Base-by-base conservation (phyloP, 306 rosid species). In the Pyrus betulifolia region DNA sequence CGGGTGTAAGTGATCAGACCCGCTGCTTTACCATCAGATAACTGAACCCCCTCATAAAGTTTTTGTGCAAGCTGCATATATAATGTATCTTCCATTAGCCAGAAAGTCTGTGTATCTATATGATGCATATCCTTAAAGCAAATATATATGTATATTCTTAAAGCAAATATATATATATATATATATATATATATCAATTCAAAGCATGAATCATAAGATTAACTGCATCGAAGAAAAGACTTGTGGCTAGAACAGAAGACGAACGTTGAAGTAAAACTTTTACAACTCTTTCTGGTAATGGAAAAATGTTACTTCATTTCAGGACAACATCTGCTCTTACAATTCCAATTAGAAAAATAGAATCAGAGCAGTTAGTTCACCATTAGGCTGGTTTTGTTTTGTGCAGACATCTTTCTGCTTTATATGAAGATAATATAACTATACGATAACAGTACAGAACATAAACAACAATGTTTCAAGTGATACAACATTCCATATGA, bases 1-100 rank as follows among this genome's bases (percentile, higher is more conserved):
- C 97, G 87, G 69, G 71, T 85, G 78, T 90, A 95, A 63, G 99
- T 92, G 84, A 91, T 95, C 84, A 95, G 74, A 80, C 99, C 99
- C 44, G 78, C 88, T 55, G 97, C 89, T 31, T 65, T 81, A 64
- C 96, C 96, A 75, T 89, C 89, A 60, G 93, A 80, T 44, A 95
- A 88, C 69, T 95, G 97, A 82, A 95, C 85, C 72, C 99, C 98
- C 82, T 95, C 99, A 12, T 95, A 95, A 66, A 95, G 98, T 82
- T 92, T 91, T 81, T 91, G 99, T 18, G 99, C 98, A 83, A 92
- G 87, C 99, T 92, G 97, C 90, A 89, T 54, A 42, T 55, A 84
- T 59, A 77, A 74, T 4, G 78, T 45, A 69, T 76, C 75, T 82
- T 72, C 72, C 51, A 51, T 78, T 11, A 4, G 51, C 40, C 60